These are phyloP conservation scores for Elasticomyces elasticus DNA, from an alignment of 495 filamentous ascomycete genomes.

Conservation along the genomic window DNA sequence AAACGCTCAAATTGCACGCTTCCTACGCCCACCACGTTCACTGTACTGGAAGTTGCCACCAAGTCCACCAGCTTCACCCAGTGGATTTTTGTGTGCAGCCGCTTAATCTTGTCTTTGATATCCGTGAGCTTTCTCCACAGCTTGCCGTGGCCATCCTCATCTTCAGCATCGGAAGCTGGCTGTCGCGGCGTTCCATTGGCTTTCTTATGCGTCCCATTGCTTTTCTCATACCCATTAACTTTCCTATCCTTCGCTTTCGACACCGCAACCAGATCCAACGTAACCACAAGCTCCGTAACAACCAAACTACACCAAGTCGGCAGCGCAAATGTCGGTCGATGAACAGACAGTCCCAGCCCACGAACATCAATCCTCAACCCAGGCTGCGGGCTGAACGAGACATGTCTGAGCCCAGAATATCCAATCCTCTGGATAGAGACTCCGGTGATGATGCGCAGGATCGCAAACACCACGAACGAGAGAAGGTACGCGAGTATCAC, in stretches of 20 bases:
- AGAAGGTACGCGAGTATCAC: slow-evolving; percentile 78
- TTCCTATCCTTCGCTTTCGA: background rate
- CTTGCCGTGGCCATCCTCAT: slow-evolving; percentile 44
- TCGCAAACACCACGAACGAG: slow-evolving; percentile 87
- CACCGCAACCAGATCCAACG: slow-evolving; percentile 60
- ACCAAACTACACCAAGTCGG: slow-evolving; percentile 94
- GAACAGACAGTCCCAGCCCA: slow-evolving; percentile 74
- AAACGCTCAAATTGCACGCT: slow-evolving; percentile 74
- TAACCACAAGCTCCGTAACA: slow-evolving; percentile 72
- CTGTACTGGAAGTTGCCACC: slow-evolving; percentile 65
- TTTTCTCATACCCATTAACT: background rate
- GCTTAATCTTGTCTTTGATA: slow-evolving; percentile 75
- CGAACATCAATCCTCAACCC: slow-evolving; percentile 83
- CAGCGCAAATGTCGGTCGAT: slow-evolving; percentile 89
- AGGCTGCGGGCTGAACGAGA: slow-evolving; percentile 77
- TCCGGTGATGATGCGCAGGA: slow-evolving; percentile 83
- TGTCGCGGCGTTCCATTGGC: slow-evolving; percentile 3
- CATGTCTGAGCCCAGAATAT: slow-evolving; percentile 79
- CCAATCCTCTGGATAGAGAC: slow-evolving; percentile 93
- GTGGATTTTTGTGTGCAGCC: slow-evolving; percentile 71
- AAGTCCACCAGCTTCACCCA: slow-evolving; percentile 89
- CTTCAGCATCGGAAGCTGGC: slow-evolving; percentile 6
- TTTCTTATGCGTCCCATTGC: slow-evolving; percentile 8
- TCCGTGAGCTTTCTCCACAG: slow-evolving; percentile 68
- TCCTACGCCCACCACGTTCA: slow-evolving; percentile 69